Conservation (phyloP, 2,329 filamentous ascomycete species). For the Fusarium dlaminii region DNA sequence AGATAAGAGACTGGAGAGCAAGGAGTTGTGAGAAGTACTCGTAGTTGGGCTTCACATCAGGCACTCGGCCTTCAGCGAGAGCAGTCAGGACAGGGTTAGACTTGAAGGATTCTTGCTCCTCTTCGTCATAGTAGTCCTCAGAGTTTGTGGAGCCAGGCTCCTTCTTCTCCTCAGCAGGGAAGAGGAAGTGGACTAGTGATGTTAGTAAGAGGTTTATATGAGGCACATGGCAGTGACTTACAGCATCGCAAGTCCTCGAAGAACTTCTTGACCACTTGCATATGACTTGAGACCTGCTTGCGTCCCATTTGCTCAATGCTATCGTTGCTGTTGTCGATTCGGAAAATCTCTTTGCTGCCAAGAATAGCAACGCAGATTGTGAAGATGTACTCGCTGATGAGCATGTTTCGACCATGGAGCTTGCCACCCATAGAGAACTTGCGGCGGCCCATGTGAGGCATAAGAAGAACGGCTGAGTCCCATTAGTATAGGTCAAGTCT, state of each 20-base stretch:
- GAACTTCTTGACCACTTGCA: constrained; percentile 75
- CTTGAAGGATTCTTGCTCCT: constrained; percentile 66
- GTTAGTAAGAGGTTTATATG: constrained; percentile 8
- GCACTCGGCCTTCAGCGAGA: constrained; percentile 65
- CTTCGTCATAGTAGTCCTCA: constrained; percentile 58
- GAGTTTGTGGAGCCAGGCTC: constrained; percentile 70
- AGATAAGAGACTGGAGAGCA: constrained; percentile 62
- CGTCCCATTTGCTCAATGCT: constrained; percentile 60
- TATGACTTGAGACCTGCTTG: constrained; percentile 76
- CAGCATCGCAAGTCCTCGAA: constrained; percentile 70
- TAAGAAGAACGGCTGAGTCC: constrained; percentile 67
- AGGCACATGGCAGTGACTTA: constrained; percentile 52
- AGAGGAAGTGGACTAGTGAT: constrained; percentile 67
- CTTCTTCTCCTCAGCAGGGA: constrained; percentile 64
- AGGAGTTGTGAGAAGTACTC: constrained; percentile 69
- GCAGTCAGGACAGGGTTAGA: constrained; percentile 71
- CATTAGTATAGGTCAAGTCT: constrained; percentile 30
- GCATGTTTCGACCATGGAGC: constrained; percentile 74
- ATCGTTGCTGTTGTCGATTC: constrained; percentile 55
- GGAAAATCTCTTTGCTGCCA: constrained; percentile 55
- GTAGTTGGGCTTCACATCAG: constrained; percentile 68
- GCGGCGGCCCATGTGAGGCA: constrained; percentile 72
- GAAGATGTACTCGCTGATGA: constrained; percentile 74
- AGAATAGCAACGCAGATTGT: constrained; percentile 51
- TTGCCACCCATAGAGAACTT: constrained; percentile 73